Evolutionary conservation across 2,329 filamentous ascomycete species (phyloP), one percentile per base, ranked within the genome.

Genomic region (Exophiala spinifera): DNA sequence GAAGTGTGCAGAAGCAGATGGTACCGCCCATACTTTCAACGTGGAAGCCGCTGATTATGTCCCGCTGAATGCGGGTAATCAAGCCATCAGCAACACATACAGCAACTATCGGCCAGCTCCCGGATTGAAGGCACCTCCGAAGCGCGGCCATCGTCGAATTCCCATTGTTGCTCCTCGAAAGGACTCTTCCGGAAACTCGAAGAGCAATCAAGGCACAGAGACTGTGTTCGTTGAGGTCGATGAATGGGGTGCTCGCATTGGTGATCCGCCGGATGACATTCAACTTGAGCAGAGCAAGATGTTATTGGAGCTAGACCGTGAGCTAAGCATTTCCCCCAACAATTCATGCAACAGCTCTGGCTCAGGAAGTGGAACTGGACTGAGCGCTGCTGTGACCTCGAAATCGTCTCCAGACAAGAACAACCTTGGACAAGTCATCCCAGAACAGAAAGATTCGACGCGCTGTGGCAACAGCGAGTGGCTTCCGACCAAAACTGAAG

Each of bases 151-250:
- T 42, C 51, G 47, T 40, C 43, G 49, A 4, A 64, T 64, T 49
- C 62, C 62, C 17, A 64, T 64, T 33, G 55, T 63, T n/a, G 52
- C 59, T 23, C 62, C 61, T 46, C 61, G 57, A 37, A 23, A 39
- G 14, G 17, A 50, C 14, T 46, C 46, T 7, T 43, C 57, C 5
- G 46, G 50, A 14, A 15, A 36, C 47, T 31, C 8, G 44, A 48
- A 49, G 1, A 25, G 39, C 8, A 6, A 21, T 21, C 42, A 21
- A 11, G 40, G 14, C 13, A 28, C 46, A 17, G 23, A 55, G 14
- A 23, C 11, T 46, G 49, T 40, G 19, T 46, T 45, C 11, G 25
- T 51, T 11, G 49, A 51, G 40, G 59, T 60, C 37, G 61, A 63
- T 46, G 59, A 54, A 55, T 63, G 61, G 61, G 61, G 58, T 44